phyloP scores from a whole-genome alignment of 1,139 yeast genomes.

The Lodderomyces metapsilosis region DNA sequence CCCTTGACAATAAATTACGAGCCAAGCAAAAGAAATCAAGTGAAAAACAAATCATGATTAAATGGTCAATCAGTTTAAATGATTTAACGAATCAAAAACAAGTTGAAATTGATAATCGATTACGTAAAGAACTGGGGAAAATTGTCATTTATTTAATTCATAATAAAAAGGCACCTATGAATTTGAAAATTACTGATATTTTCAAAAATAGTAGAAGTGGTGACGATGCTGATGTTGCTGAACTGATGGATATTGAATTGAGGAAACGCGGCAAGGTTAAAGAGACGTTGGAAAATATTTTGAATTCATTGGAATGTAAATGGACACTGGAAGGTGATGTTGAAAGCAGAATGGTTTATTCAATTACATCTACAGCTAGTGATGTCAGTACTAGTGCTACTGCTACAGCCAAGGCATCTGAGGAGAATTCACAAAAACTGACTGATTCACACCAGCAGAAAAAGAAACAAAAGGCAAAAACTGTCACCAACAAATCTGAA shows the following conservation, averaged over 20 bases:
- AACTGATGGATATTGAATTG: constrained; percentile 26
- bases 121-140: constrained; percentile 31
- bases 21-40: constrained; percentile 17
- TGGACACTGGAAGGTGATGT: constrained; percentile 31
- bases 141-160: constrained; percentile 18
- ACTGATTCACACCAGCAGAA: constrained; percentile 1
- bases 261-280: constrained; percentile 30
- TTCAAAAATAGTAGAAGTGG: not conserved
- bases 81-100: constrained; percentile 41
- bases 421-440: constrained; percentile 10
- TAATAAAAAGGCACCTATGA: not conserved
- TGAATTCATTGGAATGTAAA: constrained; percentile 29
- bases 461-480: not conserved
- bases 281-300: constrained; percentile 20
- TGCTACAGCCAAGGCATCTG: constrained; percentile 4
- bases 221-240: not conserved
- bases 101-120: constrained; percentile 31
- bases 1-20: constrained; percentile 14
- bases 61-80: constrained; percentile 41
- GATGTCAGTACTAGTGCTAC: not conserved
- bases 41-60: constrained; percentile 31
- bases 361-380: constrained; percentile 12
- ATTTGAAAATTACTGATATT: not conserved
- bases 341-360: constrained; percentile 20
- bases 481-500: constrained; percentile 10